phyloP scores from a whole-genome alignment of 495 filamentous ascomycete species.

The Parathielavia appendiculata region DNA sequence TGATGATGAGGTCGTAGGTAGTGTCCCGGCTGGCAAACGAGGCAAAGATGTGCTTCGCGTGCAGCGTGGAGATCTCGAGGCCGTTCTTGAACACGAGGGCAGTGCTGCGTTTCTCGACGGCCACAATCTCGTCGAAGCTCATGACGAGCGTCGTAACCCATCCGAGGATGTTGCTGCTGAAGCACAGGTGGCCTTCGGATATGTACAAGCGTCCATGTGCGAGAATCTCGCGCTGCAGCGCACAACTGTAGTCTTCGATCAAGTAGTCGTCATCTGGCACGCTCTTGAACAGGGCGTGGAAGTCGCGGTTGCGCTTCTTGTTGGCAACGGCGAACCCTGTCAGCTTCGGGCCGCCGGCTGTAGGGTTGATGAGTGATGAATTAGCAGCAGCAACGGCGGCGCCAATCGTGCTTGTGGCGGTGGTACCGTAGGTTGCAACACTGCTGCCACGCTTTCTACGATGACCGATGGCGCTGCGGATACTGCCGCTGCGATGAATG shows the following conservation, averaged over 20 bases:
- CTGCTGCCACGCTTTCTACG: constrained; percentile 80
- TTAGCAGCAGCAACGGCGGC: constrained; percentile 63
- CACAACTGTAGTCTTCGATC: constrained; percentile 98
- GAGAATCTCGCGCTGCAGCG: constrained; percentile 91
- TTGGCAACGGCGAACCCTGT: constrained; percentile 96
- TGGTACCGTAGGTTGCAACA: constrained; percentile 60
- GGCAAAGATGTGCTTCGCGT: constrained; percentile 91
- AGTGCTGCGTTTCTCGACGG: constrained; percentile 93
- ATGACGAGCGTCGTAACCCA: constrained; percentile 97
- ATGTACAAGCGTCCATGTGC: constrained; percentile 92
- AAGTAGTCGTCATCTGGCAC: constrained; percentile 97
- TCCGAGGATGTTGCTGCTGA: constrained; percentile 96
- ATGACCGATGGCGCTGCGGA: constrained; percentile 67
- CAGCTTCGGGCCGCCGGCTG: constrained; percentile 61
- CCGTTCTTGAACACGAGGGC: constrained; percentile 96
- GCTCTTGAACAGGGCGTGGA: constrained; percentile 87
- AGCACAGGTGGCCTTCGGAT: constrained; percentile 95
- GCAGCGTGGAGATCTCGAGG: constrained; percentile 91
- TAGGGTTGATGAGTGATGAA: constrained; percentile 59
- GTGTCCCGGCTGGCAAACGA: constrained; percentile 92
- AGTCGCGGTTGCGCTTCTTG: constrained; percentile 93
- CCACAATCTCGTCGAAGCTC: constrained; percentile 95
- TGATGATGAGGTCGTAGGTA: constrained; percentile 93
- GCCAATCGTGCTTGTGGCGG: constrained; percentile 47
- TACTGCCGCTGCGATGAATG: constrained; percentile 69